phyloP scores from a whole-genome alignment of 345 rosid species.

The Eucalyptus regnans region DNA sequence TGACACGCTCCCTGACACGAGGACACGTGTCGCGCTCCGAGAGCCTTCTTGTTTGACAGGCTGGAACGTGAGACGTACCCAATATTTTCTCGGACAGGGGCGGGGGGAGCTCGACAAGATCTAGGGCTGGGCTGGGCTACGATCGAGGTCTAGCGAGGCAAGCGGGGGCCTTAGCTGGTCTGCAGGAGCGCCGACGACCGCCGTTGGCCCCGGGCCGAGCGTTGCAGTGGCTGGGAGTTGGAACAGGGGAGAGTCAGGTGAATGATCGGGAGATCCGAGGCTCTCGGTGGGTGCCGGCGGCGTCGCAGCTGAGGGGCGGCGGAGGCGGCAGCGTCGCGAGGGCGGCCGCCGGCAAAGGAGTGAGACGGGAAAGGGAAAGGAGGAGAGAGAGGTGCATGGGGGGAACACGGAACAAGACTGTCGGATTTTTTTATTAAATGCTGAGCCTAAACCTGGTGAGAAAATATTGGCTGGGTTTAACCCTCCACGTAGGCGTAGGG shows the following conservation, averaged over 20 bases:
- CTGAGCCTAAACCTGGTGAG: too few relatives aligned
- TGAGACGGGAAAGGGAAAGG: background rate
- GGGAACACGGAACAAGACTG: too few relatives aligned
- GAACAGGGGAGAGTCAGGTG: background rate
- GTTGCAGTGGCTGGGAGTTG: background rate
- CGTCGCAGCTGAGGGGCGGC: too few relatives aligned
- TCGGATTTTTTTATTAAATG: too few relatives aligned
- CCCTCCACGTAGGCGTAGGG: too few relatives aligned
- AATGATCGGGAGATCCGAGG: background rate
- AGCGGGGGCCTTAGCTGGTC: background rate
- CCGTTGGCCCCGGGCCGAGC: background rate
- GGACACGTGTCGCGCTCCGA: too few relatives aligned
- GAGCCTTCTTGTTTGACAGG: too few relatives aligned
- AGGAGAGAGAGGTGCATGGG: background rate
- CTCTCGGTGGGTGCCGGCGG: background rate
- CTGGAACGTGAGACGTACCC: too few relatives aligned
- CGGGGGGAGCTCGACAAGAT: background rate
- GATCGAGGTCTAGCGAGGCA: background rate
- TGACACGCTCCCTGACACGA: too few relatives aligned
- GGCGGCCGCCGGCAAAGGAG: background rate
- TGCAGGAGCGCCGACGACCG: background rate
- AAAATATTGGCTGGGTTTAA: too few relatives aligned
- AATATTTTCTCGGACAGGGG: too few relatives aligned
- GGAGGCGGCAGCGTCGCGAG: background rate
- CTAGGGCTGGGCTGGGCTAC: too few relatives aligned